Conservation (phyloP, 176 grass and related monocot genomes). For the Raddia guianensis region DNA sequence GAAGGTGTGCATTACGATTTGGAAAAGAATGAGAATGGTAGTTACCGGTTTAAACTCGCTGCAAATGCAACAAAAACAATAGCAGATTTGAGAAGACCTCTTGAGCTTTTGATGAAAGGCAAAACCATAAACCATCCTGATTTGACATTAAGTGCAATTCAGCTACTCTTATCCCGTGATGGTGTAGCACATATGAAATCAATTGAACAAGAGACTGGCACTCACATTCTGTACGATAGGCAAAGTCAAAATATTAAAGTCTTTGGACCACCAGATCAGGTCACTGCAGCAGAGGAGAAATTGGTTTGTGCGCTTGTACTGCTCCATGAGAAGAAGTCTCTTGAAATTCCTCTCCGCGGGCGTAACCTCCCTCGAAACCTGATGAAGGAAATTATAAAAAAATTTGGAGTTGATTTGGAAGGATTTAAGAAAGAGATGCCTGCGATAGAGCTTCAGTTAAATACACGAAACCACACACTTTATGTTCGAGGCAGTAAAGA, state of each 20-base stretch:
- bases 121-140: slow-evolving; percentile 76
- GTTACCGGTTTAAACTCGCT: slow-evolving; percentile 60
- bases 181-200: slow-evolving; percentile 60
- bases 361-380: slow-evolving; percentile 60
- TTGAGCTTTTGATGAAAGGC: slow-evolving; percentile 83
- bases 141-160: slow-evolving; percentile 57
- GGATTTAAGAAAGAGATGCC: slow-evolving; percentile 65
- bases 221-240: slow-evolving; percentile 76
- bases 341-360: slow-evolving; percentile 66
- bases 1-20: slow-evolving; percentile 78
- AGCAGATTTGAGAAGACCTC: slow-evolving; percentile 77
- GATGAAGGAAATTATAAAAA: slow-evolving; percentile 80
- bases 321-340: slow-evolving; percentile 59
- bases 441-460: slow-evolving; percentile 54
- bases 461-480: slow-evolving; percentile 58
- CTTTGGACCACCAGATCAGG: slow-evolving; percentile 60
- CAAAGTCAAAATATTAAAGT: slow-evolving; percentile 73
- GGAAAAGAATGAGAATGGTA: slow-evolving; percentile 67
- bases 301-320: slow-evolving; percentile 61
- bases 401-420: slow-evolving; percentile 74
- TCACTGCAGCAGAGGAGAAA: slow-evolving; percentile 62
- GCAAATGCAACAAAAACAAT: slow-evolving; percentile 90
- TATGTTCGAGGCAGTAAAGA: slow-evolving; percentile 75
- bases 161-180: slow-evolving; percentile 72
- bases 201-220: slow-evolving; percentile 74